Evolutionary conservation across 83 land plant species (phyloP).

Genomic region (Picea abies): DNA sequence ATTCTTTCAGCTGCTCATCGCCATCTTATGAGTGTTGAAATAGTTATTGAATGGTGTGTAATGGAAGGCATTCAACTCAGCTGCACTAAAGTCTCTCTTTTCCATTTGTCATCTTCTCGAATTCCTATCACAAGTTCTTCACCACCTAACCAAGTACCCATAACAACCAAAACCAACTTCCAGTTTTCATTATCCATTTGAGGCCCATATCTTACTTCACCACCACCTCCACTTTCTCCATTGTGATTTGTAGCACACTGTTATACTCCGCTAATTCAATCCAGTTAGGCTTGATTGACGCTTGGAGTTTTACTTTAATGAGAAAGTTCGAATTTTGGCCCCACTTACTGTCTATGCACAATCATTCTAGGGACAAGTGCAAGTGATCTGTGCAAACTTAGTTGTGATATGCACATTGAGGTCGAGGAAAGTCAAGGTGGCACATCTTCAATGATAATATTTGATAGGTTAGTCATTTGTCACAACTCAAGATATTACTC

Average conservation of each 20-base stretch:
- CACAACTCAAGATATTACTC: no score
- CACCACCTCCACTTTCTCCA: no score
- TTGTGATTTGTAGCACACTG: background rate
- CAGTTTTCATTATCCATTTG: background rate
- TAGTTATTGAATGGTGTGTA: background rate
- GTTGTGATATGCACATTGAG: background rate
- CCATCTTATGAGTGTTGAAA: background rate
- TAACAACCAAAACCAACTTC: conserved; percentile 8
- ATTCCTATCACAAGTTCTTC: background rate
- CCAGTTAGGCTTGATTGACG: background rate
- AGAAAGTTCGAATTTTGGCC: background rate
- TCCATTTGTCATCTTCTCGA: conserved; percentile 12
- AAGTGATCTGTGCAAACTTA: background rate
- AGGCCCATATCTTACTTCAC: background rate
- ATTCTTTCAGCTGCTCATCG: background rate
- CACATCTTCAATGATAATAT: no score
- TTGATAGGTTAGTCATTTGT: no score
- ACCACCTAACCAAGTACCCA: conserved; percentile 10
- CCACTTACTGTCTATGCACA: background rate
- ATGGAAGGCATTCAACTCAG: conserved; percentile 2
- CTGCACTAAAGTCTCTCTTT: conserved; percentile 6
- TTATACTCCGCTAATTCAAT: background rate
- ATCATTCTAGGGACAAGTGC: no score
- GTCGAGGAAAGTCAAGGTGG: background rate
- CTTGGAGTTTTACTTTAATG: background rate